Conservation (phyloP, 495 filamentous ascomycete species). For the Xylaria venustula region DNA sequence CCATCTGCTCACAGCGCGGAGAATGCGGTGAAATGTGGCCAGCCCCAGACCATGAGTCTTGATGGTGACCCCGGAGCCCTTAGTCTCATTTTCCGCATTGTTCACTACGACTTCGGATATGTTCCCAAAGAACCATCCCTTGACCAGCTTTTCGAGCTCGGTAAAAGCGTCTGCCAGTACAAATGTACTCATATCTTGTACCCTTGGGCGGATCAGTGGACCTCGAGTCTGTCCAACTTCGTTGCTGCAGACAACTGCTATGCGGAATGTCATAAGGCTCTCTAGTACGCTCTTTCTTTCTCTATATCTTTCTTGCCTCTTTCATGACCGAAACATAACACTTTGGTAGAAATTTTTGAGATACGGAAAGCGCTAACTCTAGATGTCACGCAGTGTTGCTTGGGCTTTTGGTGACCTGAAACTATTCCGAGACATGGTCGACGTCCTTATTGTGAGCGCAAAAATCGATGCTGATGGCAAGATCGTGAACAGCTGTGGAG, state of each 20-base stretch:
- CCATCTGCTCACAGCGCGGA: neutral
- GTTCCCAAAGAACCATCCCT: constrained; percentile 6
- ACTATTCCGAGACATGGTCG: constrained; percentile 12
- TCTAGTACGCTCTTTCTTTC: neutral
- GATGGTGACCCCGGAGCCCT: constrained; percentile 9
- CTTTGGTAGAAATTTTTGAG: too few species aligned
- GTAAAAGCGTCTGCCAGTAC: constrained; percentile 2
- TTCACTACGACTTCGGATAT: constrained; percentile 11
- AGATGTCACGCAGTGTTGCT: neutral
- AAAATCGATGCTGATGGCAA: constrained; percentile 7
- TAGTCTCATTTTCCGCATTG: constrained; percentile 9
- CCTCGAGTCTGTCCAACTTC: neutral
- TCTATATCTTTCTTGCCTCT: neutral
- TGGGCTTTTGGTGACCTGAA: constrained; percentile 17
- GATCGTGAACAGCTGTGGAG: constrained; percentile 9
- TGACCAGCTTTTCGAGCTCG: constrained; percentile 13
- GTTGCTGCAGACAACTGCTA: neutral
- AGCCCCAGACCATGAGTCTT: neutral
- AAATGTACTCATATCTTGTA: constrained; percentile 15
- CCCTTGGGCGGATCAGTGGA: constrained; percentile 19
- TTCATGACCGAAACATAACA: neutral
- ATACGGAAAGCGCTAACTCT: neutral
- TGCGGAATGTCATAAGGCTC: constrained; percentile 13
- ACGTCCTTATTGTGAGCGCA: constrained; percentile 15
- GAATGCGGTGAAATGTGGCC: neutral